Evolutionary conservation across 768 basidiomycete species (phyloP), one percentile per base, ranked within the genome.

Genomic region (Neoboletus subvelutipes): DNA sequence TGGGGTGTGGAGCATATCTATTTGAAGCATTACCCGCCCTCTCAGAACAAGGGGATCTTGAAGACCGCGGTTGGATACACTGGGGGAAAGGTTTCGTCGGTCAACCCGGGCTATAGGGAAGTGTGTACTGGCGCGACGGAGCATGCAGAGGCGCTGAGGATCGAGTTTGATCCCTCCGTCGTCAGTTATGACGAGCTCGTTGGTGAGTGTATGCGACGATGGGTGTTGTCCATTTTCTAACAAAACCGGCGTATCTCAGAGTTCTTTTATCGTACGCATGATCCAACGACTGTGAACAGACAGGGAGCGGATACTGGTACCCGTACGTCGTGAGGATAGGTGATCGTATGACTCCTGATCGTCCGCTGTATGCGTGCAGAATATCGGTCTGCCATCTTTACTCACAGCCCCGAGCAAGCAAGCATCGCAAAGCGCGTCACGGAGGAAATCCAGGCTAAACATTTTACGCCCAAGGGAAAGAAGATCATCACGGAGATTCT

Each of bases 251-350:
- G 37, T 31, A 1, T 41, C 31, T 13, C 70, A 87, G 93, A 96
- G 73, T 95, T 94, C 78, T 96, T 96, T 75, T 96, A 94, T 72
- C 83, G 96, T 45, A 92, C 91, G 0, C 95, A 98, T 65, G 94
- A 97, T 62, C 92, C 95, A 3, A 96, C 94, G 41, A 90, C 91
- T 0, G 66, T 80, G 54, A 86, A 96, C 71, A 75, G 79, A 15
- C 94, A 96, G 69, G 94, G 94, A 29, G 78, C 65, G 2, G 93
- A 96, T 65, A 67, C 66, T 3, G 94, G 94, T 20, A 83, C 85
- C 29, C 94, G 92, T 94, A 66, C 61, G 86, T 81, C 5, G 10
- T 20, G 15, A 33, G 15, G 17, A 8, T 10, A 11, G 3, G 26
- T n/a, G 43, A 7, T 48, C 4, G 10, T 17, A 40, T 12, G n/a